Evolutionary conservation across 768 basidiomycete genomes (phyloP).

Genomic region (Holtermannia corniformis): DNA sequence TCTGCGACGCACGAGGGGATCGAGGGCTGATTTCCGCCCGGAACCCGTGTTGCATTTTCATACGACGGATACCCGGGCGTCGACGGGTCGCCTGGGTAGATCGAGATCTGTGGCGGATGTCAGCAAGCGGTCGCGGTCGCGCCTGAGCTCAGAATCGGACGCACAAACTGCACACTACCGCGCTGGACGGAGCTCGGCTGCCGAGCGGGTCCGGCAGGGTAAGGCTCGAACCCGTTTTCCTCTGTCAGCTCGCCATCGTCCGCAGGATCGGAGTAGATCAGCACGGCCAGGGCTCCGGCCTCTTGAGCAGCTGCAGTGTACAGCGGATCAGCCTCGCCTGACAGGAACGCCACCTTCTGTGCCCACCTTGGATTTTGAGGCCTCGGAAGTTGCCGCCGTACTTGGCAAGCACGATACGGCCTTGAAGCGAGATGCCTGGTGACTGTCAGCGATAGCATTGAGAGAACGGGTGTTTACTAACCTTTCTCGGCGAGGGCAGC

Average conservation of each 20-base stretch:
- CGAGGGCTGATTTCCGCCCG: conserved; percentile 41
- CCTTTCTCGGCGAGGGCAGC: conserved; percentile 55
- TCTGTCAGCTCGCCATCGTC: conserved; percentile 73
- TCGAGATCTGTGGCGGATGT: conserved; percentile 10
- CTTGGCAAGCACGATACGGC: conserved; percentile 66
- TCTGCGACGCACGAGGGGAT: conserved; percentile 45
- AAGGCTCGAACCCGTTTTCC: conserved; percentile 63
- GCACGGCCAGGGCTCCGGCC: conserved; percentile 56
- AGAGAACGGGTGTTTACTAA: conserved; percentile 16
- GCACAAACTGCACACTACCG: conserved; percentile 65
- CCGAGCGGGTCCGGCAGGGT: conserved; percentile 79
- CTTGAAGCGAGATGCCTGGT: conserved; percentile 61
- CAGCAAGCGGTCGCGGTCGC: neutral
- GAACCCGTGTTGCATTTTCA: conserved; percentile 59
- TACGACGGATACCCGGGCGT: conserved; percentile 86
- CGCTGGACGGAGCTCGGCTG: conserved; percentile 60
- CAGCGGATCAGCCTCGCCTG: neutral
- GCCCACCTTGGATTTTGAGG: conserved; percentile 54
- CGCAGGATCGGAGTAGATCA: conserved; percentile 77
- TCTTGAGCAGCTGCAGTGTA: conserved; percentile 56
- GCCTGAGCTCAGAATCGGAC: neutral
- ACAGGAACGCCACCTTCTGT: too few relatives aligned
- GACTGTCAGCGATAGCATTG: neutral
- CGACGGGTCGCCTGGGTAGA: conserved; percentile 51
- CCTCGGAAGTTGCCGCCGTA: conserved; percentile 70